Evolutionary conservation across 768 basidiomycete genomes (phyloP), one percentile per base, ranked within the genome.

Genomic region (Flagelloscypha sp.): DNA sequence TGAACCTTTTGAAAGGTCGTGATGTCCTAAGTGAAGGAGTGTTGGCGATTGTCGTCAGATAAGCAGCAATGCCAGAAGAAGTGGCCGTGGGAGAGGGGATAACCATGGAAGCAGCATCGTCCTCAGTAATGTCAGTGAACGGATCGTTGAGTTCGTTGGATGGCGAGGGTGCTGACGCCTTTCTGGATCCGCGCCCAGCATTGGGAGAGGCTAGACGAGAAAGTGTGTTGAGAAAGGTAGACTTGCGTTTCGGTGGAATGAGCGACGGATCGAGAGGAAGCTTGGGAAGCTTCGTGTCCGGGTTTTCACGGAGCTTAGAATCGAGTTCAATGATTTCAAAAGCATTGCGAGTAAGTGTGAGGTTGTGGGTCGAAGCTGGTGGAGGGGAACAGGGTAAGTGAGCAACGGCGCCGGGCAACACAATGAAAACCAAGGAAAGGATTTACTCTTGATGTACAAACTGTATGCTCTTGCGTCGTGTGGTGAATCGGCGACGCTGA

Each of bases 391-490:
- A 23, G 19, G 35, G 30, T 33, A 30, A 22, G 25, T 31, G 25
- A 34, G 43, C 17, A 35, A 10, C 27, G 25, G 24, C 27, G 35
- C 27, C 28, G 27, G 16, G 29, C 15, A 36, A 31, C 33, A 38
- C 34, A 40, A 52, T 46, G 50, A 48, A 44, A 22, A 37, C 33
- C 47, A 46, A 31, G 42, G 46, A 43, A 33, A 31, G 32, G 12
- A 74, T 84, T 68, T 59, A 89, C 87, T 90, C 72, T 88, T 90
- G 61, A 90, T 76, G 67, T 90, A 90, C 52, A 90, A 71, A 53
- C 74, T 80, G 64, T 81, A 90, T 7, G 77, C 74, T 45, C 68
- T 65, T 30, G 76, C 54, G 58, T 84, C 79, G 55, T 85, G 72
- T 16, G 83, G 83, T 35, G 76, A 80, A 64, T 88, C 84, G 44